Evolutionary conservation across 1,139 yeast genomes (phyloP).

Genomic region (Kodamaea fungicola): DNA sequence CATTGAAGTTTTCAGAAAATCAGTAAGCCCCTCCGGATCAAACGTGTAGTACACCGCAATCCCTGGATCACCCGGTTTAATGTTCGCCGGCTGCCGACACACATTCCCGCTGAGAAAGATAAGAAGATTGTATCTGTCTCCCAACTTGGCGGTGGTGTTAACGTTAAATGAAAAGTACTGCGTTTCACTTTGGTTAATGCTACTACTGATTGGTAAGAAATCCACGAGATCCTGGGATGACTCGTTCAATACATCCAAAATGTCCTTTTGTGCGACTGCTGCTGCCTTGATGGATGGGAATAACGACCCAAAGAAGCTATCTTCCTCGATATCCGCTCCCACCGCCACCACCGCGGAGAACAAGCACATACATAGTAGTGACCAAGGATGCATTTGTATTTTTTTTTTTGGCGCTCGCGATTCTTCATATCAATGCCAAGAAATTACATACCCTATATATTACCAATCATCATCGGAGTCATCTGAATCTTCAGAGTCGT

Average conservation of each 20-base stretch:
- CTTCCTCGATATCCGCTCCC: too few relatives aligned
- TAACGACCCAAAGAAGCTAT: too few relatives aligned
- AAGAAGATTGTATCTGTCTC: slow-evolving; percentile 49
- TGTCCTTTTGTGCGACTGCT: slow-evolving; percentile 19
- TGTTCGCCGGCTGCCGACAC: slow-evolving; percentile 45
- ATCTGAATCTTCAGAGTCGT: too few relatives aligned
- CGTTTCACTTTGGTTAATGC: slow-evolving; percentile 36
- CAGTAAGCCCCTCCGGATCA: slow-evolving; percentile 36
- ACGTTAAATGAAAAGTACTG: slow-evolving; percentile 46
- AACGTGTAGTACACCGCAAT: slow-evolving; percentile 51
- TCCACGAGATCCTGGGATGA: slow-evolving; percentile 24
- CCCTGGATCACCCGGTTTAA: slow-evolving; percentile 28
- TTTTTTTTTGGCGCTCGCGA: too few relatives aligned
- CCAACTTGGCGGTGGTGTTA: slow-evolving; percentile 44
- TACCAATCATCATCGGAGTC: too few relatives aligned
- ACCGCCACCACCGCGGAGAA: too few relatives aligned
- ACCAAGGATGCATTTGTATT: too few relatives aligned
- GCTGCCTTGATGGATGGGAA: neutral
- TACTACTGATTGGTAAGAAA: slow-evolving; percentile 41
- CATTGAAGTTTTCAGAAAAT: slow-evolving; percentile 32
- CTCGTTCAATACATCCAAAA: too few relatives aligned
- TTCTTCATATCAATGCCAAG: too few relatives aligned
- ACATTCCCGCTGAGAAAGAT: slow-evolving; percentile 61
- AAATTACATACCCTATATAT: too few relatives aligned
- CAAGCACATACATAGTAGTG: too few relatives aligned